Evolutionary conservation across 805 yeast species (phyloP).

Genomic region (Candida mattraensis): DNA sequence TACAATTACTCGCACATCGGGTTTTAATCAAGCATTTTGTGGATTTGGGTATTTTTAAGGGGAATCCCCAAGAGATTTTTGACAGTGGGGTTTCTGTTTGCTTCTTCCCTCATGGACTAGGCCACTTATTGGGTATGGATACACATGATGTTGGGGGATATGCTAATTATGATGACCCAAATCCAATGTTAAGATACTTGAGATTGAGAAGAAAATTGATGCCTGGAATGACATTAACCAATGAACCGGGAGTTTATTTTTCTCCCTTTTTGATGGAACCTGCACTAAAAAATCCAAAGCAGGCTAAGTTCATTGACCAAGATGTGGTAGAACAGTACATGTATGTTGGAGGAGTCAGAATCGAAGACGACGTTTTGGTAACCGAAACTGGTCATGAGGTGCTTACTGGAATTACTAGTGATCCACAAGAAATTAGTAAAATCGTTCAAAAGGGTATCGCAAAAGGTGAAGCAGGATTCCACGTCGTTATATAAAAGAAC

Average conservation of each 20-base stretch:
- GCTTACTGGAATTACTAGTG: conserved; percentile 79
- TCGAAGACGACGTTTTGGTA: conserved; percentile 88
- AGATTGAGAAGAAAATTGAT: conserved; percentile 75
- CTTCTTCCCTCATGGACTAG: conserved; percentile 94
- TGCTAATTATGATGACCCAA: conserved; percentile 81
- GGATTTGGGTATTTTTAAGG: conserved; percentile 71
- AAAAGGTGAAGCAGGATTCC: conserved; percentile 65
- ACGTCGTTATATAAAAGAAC: conserved; percentile 32
- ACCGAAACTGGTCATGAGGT: conserved; percentile 78
- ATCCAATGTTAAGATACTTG: conserved; percentile 72
- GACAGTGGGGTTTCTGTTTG: conserved; percentile 69
- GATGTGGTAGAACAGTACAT: conserved; percentile 73
- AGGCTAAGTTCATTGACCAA: conserved; percentile 57
- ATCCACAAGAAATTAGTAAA: conserved; percentile 75
- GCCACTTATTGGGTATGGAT: conserved; percentile 91
- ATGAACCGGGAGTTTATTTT: conserved; percentile 94
- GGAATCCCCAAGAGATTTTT: conserved; percentile 59
- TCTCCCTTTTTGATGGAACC: conserved; percentile 77
- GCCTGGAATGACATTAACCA: conserved; percentile 83
- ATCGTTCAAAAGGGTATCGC: conserved; percentile 72
- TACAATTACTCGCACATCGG: conserved; percentile 78
- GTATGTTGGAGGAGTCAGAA: conserved; percentile 95
- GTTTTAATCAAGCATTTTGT: conserved; percentile 71
- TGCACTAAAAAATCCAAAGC: conserved; percentile 49
- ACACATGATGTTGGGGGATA: conserved; percentile 94